Evolutionary conservation across 805 yeast species (phyloP).

Genomic region (Metschnikowia vanudenii): DNA sequence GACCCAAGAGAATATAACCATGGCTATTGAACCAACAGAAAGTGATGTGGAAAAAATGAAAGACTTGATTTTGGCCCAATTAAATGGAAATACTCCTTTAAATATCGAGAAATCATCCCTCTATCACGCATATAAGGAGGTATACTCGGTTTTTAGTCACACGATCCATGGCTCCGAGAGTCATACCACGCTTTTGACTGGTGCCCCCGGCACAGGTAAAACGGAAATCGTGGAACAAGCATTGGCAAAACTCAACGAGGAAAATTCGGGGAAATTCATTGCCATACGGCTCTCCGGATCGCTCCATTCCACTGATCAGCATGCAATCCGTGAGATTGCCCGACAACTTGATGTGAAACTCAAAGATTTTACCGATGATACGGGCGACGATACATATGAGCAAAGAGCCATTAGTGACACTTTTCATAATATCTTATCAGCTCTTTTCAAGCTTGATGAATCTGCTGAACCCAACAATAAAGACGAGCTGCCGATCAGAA

Average conservation of each 20-base stretch:
- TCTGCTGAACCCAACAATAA: conserved; percentile 17
- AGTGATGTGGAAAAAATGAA: conserved; percentile 12
- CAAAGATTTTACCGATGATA: conserved; percentile 15
- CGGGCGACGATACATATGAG: conserved; percentile 36
- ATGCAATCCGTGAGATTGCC: conserved; percentile 84
- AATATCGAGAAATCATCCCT: conserved; percentile 13
- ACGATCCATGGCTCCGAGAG: conserved; percentile 71
- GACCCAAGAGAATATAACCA: too few species aligned
- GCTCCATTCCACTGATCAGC: conserved; percentile 68
- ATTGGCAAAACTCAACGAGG: conserved; percentile 40
- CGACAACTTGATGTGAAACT: conserved; percentile 62
- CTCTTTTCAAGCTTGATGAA: conserved; percentile 43
- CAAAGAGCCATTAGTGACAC: conserved; percentile 58
- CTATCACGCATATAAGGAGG: conserved; percentile 43
- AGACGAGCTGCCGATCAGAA: conserved; percentile 41
- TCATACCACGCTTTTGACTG: conserved; percentile 75
- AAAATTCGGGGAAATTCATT: conserved; percentile 53
- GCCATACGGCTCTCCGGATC: conserved; percentile 66
- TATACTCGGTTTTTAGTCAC: conserved; percentile 58
- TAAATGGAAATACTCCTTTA: conserved; percentile 14
- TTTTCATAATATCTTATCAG: conserved; percentile 54
- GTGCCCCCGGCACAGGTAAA: conserved; percentile 81
- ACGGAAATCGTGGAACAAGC: conserved; percentile 60
- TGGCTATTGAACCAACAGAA: background rate
- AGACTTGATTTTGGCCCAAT: conserved; percentile 10